phyloP scores from a whole-genome alignment of 2,329 filamentous ascomycete species.

The Aureobasidium subglaciale region DNA sequence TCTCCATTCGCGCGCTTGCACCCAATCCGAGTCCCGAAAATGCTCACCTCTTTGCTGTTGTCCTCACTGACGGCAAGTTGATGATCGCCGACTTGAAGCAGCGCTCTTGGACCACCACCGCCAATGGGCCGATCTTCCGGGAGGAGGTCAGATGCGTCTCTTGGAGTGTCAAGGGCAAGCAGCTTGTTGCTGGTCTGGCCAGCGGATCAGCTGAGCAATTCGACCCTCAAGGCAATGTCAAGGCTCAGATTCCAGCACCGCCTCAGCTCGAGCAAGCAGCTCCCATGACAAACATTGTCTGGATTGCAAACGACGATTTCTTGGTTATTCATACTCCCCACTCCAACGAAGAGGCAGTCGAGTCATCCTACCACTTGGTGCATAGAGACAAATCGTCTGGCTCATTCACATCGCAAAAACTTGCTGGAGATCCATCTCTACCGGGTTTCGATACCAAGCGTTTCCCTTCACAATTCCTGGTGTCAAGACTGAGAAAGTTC shows the following conservation, averaged over 20 bases:
- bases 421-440: conserved; percentile 62
- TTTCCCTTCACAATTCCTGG: conserved; percentile 65
- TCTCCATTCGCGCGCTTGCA: conserved; percentile 63
- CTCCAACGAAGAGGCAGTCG: conserved; percentile 30
- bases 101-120: conserved; percentile 49
- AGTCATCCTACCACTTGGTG: conserved; percentile 73
- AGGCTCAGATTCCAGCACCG: conserved; percentile 72
- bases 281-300: conserved; percentile 54
- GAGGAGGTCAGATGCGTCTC: conserved; percentile 72
- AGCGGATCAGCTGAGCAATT: conserved; percentile 78
- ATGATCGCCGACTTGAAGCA: conserved; percentile 75
- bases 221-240: conserved; percentile 69
- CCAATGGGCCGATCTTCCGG: conserved; percentile 58
- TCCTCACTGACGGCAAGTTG: conserved; percentile 74
- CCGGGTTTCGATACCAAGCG: conserved; percentile 51
- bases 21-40: conserved; percentile 74
- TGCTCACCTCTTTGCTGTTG: conserved; percentile 69
- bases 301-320: conserved; percentile 85
- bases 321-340: conserved; percentile 68
- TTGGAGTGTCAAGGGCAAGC: conserved; percentile 92
- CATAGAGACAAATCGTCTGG: conserved; percentile 54
- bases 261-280: conserved; percentile 52
- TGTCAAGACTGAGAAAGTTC: conserved; percentile 72
- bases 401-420: conserved; percentile 64
- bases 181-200: conserved; percentile 76